These are phyloP conservation scores for Solanum habrochaites DNA, from an alignment of 257 asterid species.

Conservation along the genomic window DNA sequence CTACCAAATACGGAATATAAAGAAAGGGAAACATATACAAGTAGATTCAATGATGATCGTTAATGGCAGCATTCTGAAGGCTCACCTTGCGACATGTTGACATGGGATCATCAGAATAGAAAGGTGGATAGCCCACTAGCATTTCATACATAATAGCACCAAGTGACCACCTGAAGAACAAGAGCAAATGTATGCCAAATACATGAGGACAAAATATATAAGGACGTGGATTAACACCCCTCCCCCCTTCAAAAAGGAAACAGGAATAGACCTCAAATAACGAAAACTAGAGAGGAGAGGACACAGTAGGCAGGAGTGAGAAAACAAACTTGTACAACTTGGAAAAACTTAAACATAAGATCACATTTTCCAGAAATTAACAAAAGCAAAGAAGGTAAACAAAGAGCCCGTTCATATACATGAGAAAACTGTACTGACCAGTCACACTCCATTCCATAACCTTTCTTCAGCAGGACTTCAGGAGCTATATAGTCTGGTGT, in stretches of 20 bases:
- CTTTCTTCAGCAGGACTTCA: constrained; percentile 91
- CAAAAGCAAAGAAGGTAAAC: not conserved
- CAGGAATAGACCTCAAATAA: not conserved
- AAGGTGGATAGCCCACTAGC: constrained; percentile 99
- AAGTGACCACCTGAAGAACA: constrained; percentile 89
- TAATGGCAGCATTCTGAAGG: not conserved
- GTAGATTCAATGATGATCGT: not conserved
- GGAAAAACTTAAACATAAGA: not conserved
- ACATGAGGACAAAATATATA: not conserved
- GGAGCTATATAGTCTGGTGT: constrained; percentile 98
- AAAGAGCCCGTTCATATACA: constrained; percentile 1
- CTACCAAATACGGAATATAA: not conserved
- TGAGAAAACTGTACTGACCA: constrained; percentile 49
- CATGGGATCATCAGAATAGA: constrained; percentile 98
- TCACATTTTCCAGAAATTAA: not conserved
- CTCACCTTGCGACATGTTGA: constrained; percentile 96
- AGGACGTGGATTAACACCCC: not conserved
- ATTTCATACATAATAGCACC: constrained; percentile 99
- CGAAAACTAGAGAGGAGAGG: not conserved
- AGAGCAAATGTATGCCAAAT: not conserved
- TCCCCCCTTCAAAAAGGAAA: not conserved
- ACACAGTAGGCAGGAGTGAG: not conserved
- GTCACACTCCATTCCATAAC: constrained; percentile 98
- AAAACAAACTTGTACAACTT: not conserved
- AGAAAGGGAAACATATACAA: not conserved